Percentiles rank a stretch among this genome's conserved stretches.
Conservation (phyloP, 352 stramenopile genomes). For the Globisporangium sylvaticum region DNA sequence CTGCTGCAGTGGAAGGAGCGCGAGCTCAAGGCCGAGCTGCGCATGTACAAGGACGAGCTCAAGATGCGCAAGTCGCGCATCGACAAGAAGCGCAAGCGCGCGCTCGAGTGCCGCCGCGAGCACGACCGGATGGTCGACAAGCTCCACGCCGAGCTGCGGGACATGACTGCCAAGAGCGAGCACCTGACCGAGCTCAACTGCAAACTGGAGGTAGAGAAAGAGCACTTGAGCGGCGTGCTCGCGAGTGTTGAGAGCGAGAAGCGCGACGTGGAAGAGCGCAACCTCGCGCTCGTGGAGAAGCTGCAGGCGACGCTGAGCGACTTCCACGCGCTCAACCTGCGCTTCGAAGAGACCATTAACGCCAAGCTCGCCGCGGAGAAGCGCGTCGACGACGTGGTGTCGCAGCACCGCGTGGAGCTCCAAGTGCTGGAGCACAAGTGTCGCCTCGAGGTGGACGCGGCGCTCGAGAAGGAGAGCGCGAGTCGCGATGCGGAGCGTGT, state of each 20-base stretch:
- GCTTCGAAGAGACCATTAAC: constrained; percentile 51
- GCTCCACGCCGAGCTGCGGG: constrained; percentile 35
- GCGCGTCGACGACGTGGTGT: constrained; percentile 38
- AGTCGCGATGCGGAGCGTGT: constrained; percentile 41
- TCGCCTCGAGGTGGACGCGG: constrained; percentile 44
- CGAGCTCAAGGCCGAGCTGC: constrained; percentile 68
- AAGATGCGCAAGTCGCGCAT: constrained; percentile 66
- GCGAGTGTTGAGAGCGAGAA: constrained; percentile 31
- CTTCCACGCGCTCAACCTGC: constrained; percentile 64
- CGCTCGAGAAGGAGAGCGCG: constrained; percentile 35
- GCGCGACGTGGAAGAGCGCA: constrained; percentile 40
- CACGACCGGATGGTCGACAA: constrained; percentile 45
- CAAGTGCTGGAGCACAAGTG: constrained; percentile 61
- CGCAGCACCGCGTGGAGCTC: constrained; percentile 44
- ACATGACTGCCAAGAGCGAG: constrained; percentile 16
- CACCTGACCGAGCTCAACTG: constrained; percentile 14
- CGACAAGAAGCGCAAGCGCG: constrained; percentile 69
- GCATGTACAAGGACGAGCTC: constrained; percentile 50
- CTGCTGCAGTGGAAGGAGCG: constrained; percentile 65
- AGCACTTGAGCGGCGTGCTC: constrained; percentile 19
- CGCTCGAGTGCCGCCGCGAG: constrained; percentile 54
- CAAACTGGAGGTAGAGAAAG: constrained; percentile 24
- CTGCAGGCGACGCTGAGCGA: constrained; percentile 60
- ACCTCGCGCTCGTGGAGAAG: constrained; percentile 48
- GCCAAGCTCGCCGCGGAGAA: constrained; percentile 45